A percentile compares a stretch with the other conserved stretches of the same genome.
Evolutionary conservation across 768 basidiomycete species (phyloP).

Genomic region (Kondoa subrosea): DNA sequence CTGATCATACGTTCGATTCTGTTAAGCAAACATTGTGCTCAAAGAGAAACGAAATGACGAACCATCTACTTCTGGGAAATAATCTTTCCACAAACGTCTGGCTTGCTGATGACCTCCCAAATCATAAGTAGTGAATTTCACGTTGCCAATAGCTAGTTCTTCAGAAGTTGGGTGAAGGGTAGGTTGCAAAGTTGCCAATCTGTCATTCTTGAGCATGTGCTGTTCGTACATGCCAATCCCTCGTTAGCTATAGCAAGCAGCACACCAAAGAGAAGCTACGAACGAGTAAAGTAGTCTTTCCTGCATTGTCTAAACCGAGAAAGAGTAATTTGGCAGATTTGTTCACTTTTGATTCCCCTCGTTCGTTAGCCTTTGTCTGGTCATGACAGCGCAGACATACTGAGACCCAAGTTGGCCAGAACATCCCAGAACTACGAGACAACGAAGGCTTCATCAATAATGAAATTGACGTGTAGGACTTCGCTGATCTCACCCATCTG

Average conservation of each 20-base stretch:
- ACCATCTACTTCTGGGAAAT: slow-evolving; percentile 98
- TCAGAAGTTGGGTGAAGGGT: slow-evolving; percentile 98
- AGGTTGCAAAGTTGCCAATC: slow-evolving; percentile 89
- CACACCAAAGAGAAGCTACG: neutral
- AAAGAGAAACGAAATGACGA: neutral
- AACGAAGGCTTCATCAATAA: neutral
- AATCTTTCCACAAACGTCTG: slow-evolving; percentile 96
- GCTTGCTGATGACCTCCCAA: slow-evolving; percentile 96
- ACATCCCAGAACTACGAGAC: slow-evolving; percentile 4
- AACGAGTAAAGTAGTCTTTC: slow-evolving; percentile 94
- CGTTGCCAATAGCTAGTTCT: slow-evolving; percentile 93
- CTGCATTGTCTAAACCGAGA: slow-evolving; percentile 95
- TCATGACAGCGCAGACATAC: neutral
- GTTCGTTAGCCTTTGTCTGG: neutral
- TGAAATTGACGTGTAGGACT: neutral
- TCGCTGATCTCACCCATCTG: neutral
- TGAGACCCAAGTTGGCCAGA: neutral
- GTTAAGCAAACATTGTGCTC: neutral
- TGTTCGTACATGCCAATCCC: slow-evolving; percentile 38
- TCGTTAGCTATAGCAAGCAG: neutral
- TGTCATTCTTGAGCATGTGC: slow-evolving; percentile 99
- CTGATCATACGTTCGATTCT: neutral
- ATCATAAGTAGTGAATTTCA: slow-evolving; percentile 98
- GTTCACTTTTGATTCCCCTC: slow-evolving; percentile 9
- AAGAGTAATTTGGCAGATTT: slow-evolving; percentile 99